Evolutionary conservation across 2,329 filamentous ascomycete species (phyloP).

Genomic region (Aaosphaeria pasadenensis): DNA sequence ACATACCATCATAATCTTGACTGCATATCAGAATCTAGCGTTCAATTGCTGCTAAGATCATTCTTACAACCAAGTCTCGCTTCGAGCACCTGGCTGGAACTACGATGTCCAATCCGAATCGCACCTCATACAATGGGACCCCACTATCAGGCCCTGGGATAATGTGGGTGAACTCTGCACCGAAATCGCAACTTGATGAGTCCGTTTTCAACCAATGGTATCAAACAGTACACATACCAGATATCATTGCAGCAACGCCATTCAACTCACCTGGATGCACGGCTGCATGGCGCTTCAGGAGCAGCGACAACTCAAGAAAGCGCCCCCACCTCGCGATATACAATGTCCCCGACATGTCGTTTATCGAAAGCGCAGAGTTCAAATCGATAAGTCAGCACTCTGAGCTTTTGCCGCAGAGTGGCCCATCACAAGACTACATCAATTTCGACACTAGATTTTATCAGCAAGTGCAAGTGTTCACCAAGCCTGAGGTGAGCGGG

Average conservation of each 20-base stretch:
- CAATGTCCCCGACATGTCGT: slow-evolving; percentile 5
- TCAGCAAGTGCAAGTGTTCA: slow-evolving; percentile 3
- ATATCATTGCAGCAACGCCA: slow-evolving; percentile 4
- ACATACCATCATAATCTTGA: no score
- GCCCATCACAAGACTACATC: slow-evolving; percentile 4
- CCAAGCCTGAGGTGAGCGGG: not conserved
- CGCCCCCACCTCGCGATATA: slow-evolving; percentile 8
- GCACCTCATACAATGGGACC: slow-evolving; percentile 4
- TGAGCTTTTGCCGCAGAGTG: slow-evolving; percentile 6
- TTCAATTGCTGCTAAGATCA: no score
- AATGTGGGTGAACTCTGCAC: slow-evolving; percentile 7
- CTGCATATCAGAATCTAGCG: no score
- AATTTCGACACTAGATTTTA: slow-evolving; percentile 10
- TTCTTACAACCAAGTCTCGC: no score
- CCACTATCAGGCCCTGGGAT: slow-evolving; percentile 6
- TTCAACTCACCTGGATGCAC: not conserved
- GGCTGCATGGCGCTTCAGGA: slow-evolving; percentile 9
- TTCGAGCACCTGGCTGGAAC: no score
- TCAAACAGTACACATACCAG: slow-evolving; percentile 6
- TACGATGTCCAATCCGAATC: slow-evolving; percentile 3
- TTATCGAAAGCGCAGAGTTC: slow-evolving; percentile 5
- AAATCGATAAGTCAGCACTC: not conserved
- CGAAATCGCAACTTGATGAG: slow-evolving; percentile 2
- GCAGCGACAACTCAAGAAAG: not conserved
- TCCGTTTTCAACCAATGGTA: slow-evolving; percentile 7